These are phyloP conservation scores for Blastomyces gilchristii DNA, from an alignment of 2,329 filamentous ascomycete genomes.

Conservation along the genomic window DNA sequence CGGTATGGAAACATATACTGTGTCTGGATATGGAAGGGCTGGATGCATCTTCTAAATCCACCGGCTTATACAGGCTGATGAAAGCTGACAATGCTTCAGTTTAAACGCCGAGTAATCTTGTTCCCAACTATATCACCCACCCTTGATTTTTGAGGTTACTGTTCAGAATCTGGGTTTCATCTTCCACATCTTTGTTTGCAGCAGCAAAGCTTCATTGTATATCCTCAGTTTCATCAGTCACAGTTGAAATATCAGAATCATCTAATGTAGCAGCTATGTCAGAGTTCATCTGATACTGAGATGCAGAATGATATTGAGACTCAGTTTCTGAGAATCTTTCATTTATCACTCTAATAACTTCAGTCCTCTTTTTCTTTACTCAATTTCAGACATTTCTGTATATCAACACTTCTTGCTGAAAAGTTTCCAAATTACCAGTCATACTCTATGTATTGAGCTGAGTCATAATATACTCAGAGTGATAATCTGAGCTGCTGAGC, in stretches of 20 bases:
- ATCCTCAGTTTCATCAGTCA: not conserved
- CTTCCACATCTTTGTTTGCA: not conserved
- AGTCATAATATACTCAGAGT: constrained; percentile 9
- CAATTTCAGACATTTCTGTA: constrained; percentile 35
- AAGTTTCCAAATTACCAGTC: constrained; percentile 20
- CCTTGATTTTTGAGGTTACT: not conserved
- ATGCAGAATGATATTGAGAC: not conserved
- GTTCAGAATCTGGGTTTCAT: not conserved
- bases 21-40: too few species aligned
- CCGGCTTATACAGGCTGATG: not conserved
- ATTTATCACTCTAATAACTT: constrained; percentile 27
- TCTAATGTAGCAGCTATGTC: not conserved
- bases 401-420: constrained; percentile 28
- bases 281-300: not conserved
- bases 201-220: not conserved
- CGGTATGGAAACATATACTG: too few species aligned
- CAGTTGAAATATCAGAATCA: not conserved
- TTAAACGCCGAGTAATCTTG: not conserved
- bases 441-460: constrained; percentile 9
- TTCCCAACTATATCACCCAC: not conserved
- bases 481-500: not conserved
- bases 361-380: constrained; percentile 30
- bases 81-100: not conserved
- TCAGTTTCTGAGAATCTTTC: constrained; percentile 3
- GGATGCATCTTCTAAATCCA: not conserved